Percentiles rank a stretch among this genome's conserved stretches.
Conservation (phyloP, 2,329 filamentous ascomycete genomes). For the Sclerotinia trifoliorum region DNA sequence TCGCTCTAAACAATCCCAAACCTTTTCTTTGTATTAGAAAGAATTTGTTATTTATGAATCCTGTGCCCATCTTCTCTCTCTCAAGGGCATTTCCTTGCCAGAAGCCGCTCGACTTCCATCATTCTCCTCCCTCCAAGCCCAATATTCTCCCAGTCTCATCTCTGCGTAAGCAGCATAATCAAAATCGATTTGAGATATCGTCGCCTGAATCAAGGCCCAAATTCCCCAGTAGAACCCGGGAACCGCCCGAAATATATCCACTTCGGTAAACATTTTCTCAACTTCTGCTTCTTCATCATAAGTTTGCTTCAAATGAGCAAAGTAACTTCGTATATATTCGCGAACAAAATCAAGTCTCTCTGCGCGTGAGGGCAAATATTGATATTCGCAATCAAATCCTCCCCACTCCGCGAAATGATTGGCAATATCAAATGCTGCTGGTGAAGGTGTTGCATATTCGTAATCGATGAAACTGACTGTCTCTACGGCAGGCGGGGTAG, state of each 20-base stretch:
- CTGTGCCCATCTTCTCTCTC: conserved; percentile 72
- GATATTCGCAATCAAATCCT: conserved; percentile 92
- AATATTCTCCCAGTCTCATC: conserved; percentile 83
- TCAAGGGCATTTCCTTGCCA: conserved; percentile 63
- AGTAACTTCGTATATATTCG: conserved; percentile 79
- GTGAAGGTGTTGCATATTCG: conserved; percentile 93
- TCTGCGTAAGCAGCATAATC: conserved; percentile 94
- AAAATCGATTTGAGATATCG: conserved; percentile 93
- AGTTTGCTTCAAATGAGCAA: conserved; percentile 49
- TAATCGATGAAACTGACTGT: conserved; percentile 92
- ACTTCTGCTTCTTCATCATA: conserved; percentile 60
- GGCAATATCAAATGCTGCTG: conserved; percentile 91
- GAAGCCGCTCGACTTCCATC: conserved; percentile 58
- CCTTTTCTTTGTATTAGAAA: background rate
- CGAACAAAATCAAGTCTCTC: conserved; percentile 78
- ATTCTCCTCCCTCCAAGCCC: conserved; percentile 78
- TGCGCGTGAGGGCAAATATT: conserved; percentile 72
- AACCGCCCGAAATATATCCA: conserved; percentile 83
- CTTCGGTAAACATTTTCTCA: conserved; percentile 70
- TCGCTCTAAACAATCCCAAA: conserved; percentile 13
- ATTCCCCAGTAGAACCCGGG: conserved; percentile 92
- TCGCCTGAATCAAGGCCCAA: conserved; percentile 92
- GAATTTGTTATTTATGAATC: conserved; percentile 27
- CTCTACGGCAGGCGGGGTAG: conserved; percentile 44
- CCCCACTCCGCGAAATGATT: conserved; percentile 99